Evolutionary conservation across 352 stramenopile species (phyloP), one percentile per base, ranked within the genome.

Genomic region (Phytophthora palmivora): DNA sequence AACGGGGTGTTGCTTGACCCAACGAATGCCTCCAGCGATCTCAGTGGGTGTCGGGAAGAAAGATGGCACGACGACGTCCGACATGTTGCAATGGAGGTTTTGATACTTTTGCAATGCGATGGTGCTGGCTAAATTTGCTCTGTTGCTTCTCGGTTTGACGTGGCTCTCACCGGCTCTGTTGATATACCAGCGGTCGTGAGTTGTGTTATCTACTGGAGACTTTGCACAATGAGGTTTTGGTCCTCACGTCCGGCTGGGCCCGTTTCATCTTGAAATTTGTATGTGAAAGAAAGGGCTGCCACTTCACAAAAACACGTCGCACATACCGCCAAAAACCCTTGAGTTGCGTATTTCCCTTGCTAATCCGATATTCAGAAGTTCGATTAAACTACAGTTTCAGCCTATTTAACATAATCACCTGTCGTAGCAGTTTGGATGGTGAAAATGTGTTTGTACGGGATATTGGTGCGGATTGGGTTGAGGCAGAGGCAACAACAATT

Each of bases 1-100:
- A 3, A 93, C 75, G 2, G 84, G 84, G 59, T 93, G 82, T 32
- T 89, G 77, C 50, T 75, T 76, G 47, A 94, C 72, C 82, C 82
- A 94, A 51, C 78, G 80, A 21, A 94, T 49, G 26, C 82, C 83
- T 18, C 78, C 79, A n/a, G 82, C 83, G 63, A 94, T 91, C 59
- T 94, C 84, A 43, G 77, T 76, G 26, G 84, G 80, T 44, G 84
- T 94, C 28, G 84, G 84, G 70, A 94, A 94, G 72, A 94, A 94
- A 14, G 78, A 89, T 7, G 84, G 78, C 58, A 71, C 76, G 62
- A 66, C 70, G 30, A 89, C 70, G 57, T 89, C 79, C 15, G 74
- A 83, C 82, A 91, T 91, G 38, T n/a, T n/a, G n/a, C n/a, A n/a
- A n/a, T n/a, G n/a, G n/a, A n/a, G n/a, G n/a, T 10, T 55, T 54